Percentiles rank a stretch among this genome's conserved stretches.
Conservation (phyloP, 1,284 basidiomycete genomes). For the Bondarzewia mesenterica region DNA sequence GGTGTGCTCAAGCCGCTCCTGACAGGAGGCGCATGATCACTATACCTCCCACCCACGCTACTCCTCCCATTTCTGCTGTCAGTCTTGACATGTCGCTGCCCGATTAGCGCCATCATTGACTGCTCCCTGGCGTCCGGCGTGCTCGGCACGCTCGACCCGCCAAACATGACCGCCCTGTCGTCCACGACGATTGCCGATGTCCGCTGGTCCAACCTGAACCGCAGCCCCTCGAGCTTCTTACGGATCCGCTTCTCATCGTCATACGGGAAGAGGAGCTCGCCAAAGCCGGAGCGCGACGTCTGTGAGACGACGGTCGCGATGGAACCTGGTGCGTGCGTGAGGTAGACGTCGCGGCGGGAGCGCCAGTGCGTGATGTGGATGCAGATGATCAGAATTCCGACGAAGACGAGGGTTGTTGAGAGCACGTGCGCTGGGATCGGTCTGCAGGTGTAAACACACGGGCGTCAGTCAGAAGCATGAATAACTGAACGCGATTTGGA, state of each 20-base stretch:
- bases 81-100: slow-evolving; percentile 7
- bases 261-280: slow-evolving; percentile 51
- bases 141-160: neutral
- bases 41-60: neutral
- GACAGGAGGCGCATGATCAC: neutral
- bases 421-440: slow-evolving; percentile 41
- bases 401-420: slow-evolving; percentile 34
- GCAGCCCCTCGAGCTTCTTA: slow-evolving; percentile 40
- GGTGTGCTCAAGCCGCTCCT: neutral
- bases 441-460: slow-evolving; percentile 22
- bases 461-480: neutral
- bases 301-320: slow-evolving; percentile 48
- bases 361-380: slow-evolving; percentile 39
- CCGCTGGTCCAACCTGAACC: slow-evolving; percentile 47
- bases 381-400: slow-evolving; percentile 35
- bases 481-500: slow-evolving; percentile 1
- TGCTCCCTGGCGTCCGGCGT: slow-evolving; percentile 23
- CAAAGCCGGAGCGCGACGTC: slow-evolving; percentile 55
- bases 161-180: slow-evolving; percentile 19
- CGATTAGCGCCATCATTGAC: slow-evolving; percentile 31
- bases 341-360: slow-evolving; percentile 39
- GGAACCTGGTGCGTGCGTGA: slow-evolving; percentile 50
- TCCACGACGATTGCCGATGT: slow-evolving; percentile 58
- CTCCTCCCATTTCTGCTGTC: neutral
- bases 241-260: slow-evolving; percentile 37